Evolutionary conservation across 495 filamentous ascomycete genomes (phyloP).

Genomic region (Rusavskia elegans): DNA sequence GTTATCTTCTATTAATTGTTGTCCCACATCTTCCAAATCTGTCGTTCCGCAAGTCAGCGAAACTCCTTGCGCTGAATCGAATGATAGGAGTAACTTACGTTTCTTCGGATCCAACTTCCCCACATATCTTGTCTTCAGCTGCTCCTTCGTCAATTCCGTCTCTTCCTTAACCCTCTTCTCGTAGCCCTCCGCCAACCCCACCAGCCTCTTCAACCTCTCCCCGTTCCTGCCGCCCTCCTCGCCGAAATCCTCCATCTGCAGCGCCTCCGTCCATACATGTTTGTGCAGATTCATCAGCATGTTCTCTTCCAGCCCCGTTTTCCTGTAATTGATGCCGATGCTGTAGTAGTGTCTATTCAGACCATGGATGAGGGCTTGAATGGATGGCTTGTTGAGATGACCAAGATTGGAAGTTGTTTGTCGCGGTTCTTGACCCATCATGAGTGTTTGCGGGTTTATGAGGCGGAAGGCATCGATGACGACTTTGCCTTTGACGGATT

Average conservation of each 20-base stretch:
- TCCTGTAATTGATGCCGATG: constrained; percentile 94
- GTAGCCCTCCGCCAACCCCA: constrained; percentile 83
- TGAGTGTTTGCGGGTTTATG: constrained; percentile 96
- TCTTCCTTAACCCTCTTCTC: constrained; percentile 98
- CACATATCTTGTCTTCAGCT: constrained; percentile 96
- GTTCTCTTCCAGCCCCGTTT: constrained; percentile 95
- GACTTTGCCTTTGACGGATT: constrained; percentile 98
- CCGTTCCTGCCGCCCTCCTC: constrained; percentile 69
- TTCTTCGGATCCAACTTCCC: constrained; percentile 99
- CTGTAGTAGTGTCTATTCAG: constrained; percentile 98
- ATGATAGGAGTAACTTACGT: constrained; percentile 32
- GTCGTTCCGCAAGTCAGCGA: constrained; percentile 14
- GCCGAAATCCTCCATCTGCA: constrained; percentile 94
- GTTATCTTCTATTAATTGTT: constrained; percentile 94
- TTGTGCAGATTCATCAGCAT: constrained; percentile 99
- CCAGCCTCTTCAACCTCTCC: constrained; percentile 72
- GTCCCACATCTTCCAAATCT: constrained; percentile 89
- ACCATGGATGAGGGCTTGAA: constrained; percentile 97
- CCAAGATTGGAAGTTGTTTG: constrained; percentile 96
- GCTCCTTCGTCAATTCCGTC: constrained; percentile 89
- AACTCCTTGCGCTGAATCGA: background rate
- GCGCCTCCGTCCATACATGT: constrained; percentile 94
- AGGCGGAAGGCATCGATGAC: constrained; percentile 98
- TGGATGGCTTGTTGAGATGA: constrained; percentile 96
- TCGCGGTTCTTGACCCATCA: constrained; percentile 95